Evolutionary conservation across 768 basidiomycete species (phyloP).

Genomic region (Lactifluus pinguis): DNA sequence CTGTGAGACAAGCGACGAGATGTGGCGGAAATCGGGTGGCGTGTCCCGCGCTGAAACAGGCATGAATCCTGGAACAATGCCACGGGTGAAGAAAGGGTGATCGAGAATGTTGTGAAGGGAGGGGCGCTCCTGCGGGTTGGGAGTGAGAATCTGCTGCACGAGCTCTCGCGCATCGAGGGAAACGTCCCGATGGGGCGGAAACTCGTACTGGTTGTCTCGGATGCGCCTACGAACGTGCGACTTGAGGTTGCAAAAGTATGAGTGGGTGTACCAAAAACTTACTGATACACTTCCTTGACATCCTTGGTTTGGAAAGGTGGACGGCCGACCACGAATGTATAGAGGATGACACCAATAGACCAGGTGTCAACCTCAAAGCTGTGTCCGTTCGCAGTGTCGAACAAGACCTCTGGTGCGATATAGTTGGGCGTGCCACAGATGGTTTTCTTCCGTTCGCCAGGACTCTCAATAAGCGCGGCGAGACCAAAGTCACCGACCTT

Average conservation of each 20-base stretch:
- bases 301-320: slow-evolving; percentile 99
- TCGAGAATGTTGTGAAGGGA: slow-evolving; percentile 77
- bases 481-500: slow-evolving; percentile 97
- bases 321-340: slow-evolving; percentile 88
- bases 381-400: slow-evolving; percentile 92
- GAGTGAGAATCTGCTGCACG: slow-evolving; percentile 78
- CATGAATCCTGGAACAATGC: slow-evolving; percentile 73
- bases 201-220: slow-evolving; percentile 87
- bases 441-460: slow-evolving; percentile 96
- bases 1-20: slow-evolving; percentile 50
- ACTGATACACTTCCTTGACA: slow-evolving; percentile 94
- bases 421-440: slow-evolving; percentile 99
- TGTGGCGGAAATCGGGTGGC: slow-evolving; percentile 66
- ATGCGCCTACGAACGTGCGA: slow-evolving; percentile 54
- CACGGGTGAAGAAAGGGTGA: slow-evolving; percentile 75
- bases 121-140: slow-evolving; percentile 74
- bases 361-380: slow-evolving; percentile 98
- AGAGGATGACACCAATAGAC: slow-evolving; percentile 95
- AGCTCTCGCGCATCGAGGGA: slow-evolving; percentile 67
- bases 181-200: slow-evolving; percentile 68
- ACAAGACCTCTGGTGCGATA: slow-evolving; percentile 95
- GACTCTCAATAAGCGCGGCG: slow-evolving; percentile 92
- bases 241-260: not conserved
- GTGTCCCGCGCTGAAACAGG: slow-evolving; percentile 69
- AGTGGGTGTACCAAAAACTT: slow-evolving; percentile 22